Evolutionary conservation across 257 asterid genomes (phyloP).

Genomic region (Nicotiana attenuata): DNA sequence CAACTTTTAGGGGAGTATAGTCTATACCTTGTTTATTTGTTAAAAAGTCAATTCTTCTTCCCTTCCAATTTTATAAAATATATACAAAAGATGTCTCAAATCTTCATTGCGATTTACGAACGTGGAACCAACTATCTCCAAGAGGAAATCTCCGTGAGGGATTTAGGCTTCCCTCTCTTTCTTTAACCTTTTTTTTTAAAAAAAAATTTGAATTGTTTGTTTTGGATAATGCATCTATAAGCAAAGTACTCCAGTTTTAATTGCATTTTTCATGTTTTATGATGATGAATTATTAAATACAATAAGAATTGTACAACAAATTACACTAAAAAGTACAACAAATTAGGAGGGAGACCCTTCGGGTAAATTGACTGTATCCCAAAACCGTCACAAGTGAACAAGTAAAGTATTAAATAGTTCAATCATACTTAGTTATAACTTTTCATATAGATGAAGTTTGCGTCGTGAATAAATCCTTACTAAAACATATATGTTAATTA

Average conservation of each 20-base stretch:
- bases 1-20: too few species aligned
- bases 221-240: background rate
- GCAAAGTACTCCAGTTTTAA: background rate
- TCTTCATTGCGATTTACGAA: background rate
- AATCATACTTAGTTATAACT: too few species aligned
- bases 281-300: slow-evolving; percentile 3
- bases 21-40: background rate
- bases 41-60: slow-evolving; percentile 14
- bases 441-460: too few species aligned
- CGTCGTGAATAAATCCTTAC: too few species aligned
- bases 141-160: background rate
- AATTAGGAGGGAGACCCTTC: too few species aligned
- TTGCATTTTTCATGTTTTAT: background rate
- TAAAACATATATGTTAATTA: background rate
- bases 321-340: too few species aligned
- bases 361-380: too few species aligned
- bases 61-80: background rate
- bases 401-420: too few species aligned
- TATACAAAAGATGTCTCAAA: background rate
- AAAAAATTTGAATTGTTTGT: background rate
- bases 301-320: too few species aligned
- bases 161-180: background rate
- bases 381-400: too few species aligned
- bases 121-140: background rate
- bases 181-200: background rate